Base-by-base conservation (phyloP, 805 yeast species). In the Saccharomyces kudriavzevii region DNA sequence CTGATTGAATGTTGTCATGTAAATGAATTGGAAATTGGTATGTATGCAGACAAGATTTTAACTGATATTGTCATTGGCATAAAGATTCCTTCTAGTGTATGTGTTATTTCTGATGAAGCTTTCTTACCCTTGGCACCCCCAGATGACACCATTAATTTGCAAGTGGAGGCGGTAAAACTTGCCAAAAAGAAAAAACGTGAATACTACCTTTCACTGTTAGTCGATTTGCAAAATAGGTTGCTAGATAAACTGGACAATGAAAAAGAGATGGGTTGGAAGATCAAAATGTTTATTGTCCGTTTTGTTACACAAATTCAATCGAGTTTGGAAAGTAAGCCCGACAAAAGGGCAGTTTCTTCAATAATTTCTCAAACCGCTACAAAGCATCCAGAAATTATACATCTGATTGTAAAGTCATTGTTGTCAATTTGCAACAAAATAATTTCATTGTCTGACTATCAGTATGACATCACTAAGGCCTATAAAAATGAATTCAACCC, bases 361-460 rank as follows among this genome's bases (percentile, higher is more conserved):
- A 69, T 87, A 30, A 73, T 78, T 8, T 69, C 72, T 1, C 73
- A 74, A 31, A 77, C 86, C 0, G 69, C 75, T 13, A 76, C 79
- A n/a, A 80, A 80, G 24, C 95, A 89, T 66, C 96, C 96, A 0
- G 69, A 77, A 1, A 70, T 88, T 47, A 74, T 87, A 1, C 76
- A 82, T 52, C 66, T 81, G 40, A 83, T 87, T 20, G 69, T 84
- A 54, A 80, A 79, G 50, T 85, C 89, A 20, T 64, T 86, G 29
- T 73, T 84, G 1, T 75, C 78, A n/a, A 58, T 84, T 4, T 63
- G 82, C 25, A 73, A 73, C 53, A 78, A 80, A 52, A 58, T 81
- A 5, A 68, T 75, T 28, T 63, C 72, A 0, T 68, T 79, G 22
- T 80, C 83, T 2, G 66, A 69, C 3, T 74, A 70, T 53, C 77